phyloP scores from a whole-genome alignment of 257 asterid species.

The Solanum pennellii region DNA sequence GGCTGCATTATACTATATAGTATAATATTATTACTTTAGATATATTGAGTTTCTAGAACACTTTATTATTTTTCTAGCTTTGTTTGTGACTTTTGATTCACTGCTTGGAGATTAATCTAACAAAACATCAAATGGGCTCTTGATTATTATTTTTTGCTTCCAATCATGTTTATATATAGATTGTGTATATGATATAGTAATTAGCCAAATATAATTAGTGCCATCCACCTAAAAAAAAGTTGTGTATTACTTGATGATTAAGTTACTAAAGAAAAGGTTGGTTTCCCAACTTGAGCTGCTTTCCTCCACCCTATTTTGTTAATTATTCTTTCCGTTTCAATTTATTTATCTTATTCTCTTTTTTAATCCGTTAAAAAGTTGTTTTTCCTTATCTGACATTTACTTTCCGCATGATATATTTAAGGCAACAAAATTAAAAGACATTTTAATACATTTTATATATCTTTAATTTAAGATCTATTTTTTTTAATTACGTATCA shows the following conservation, averaged over 20 bases:
- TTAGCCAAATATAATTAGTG: not conserved
- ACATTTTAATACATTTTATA: too few relatives aligned
- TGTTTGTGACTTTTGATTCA: not conserved
- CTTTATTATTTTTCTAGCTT: not conserved
- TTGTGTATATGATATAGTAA: not conserved
- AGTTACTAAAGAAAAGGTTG: not conserved
- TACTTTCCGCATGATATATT: too few relatives aligned
- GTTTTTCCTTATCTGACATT: not conserved
- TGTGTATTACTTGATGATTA: not conserved
- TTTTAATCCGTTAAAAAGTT: too few relatives aligned
- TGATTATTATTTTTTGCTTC: not conserved
- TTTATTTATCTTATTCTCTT: not conserved
- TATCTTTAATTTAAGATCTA: too few relatives aligned
- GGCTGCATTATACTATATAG: not conserved
- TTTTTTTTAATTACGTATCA: not conserved
- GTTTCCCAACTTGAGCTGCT: not conserved
- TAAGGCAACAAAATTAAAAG: too few relatives aligned
- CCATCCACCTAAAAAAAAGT: not conserved
- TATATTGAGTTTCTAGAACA: not conserved
- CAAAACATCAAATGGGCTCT: not conserved
- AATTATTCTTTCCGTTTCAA: not conserved
- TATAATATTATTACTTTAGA: not conserved
- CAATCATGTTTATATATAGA: not conserved
- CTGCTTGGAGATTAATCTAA: not conserved
- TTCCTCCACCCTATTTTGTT: not conserved